These are phyloP conservation scores for Ogataea henricii DNA, from an alignment of 805 yeast genomes.

Conservation along the genomic window DNA sequence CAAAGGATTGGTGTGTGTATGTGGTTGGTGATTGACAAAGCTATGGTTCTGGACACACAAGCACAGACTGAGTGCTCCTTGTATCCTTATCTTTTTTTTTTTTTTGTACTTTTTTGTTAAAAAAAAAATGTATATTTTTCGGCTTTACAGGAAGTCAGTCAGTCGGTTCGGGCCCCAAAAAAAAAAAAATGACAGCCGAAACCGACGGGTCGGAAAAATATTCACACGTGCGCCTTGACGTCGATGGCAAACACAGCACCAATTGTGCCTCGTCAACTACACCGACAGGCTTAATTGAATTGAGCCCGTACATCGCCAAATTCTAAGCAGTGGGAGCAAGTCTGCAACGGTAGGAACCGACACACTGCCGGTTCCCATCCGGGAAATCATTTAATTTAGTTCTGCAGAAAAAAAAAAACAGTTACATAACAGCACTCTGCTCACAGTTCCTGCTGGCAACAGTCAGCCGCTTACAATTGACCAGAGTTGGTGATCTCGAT, in stretches of 20 bases:
- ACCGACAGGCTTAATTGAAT: no score
- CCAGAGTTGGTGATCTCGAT: slow-evolving; percentile 61
- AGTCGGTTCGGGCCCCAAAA: slow-evolving; percentile 7
- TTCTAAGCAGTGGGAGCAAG: background rate
- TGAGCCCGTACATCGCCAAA: no score
- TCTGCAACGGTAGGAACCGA: background rate
- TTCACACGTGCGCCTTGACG: background rate
- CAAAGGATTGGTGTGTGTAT: background rate
- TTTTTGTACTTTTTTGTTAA: background rate
- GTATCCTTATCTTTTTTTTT: background rate
- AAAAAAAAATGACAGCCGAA: background rate
- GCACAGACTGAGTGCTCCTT: no score
- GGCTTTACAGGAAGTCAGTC: slow-evolving; percentile 5
- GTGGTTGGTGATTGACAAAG: background rate
- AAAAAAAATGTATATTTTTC: background rate
- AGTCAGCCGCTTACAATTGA: slow-evolving; percentile 42
- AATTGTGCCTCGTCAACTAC: no score
- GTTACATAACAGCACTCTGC: background rate
- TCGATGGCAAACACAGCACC: slow-evolving; percentile 8
- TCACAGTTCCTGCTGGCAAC: background rate
- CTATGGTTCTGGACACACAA: no score
- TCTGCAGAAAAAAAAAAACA: background rate
- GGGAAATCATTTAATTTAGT: background rate
- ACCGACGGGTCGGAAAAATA: background rate
- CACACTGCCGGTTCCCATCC: background rate